phyloP scores from a whole-genome alignment of 345 rosid genomes.

The Eucalyptus shirleyi region DNA sequence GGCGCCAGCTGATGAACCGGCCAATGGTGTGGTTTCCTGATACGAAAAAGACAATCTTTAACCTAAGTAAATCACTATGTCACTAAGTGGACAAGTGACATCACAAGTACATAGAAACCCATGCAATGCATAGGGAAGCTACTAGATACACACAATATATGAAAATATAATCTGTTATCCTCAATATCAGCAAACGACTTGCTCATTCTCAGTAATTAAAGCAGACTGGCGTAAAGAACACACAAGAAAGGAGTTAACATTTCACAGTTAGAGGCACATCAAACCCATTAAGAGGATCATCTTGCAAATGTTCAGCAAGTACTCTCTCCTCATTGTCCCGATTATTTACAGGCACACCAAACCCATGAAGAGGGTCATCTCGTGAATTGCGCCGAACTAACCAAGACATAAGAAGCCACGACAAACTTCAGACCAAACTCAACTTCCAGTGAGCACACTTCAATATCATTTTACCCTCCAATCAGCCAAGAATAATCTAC shows the following conservation, averaged over 20 bases:
- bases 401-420: not conserved
- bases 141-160: not conserved
- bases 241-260: not conserved
- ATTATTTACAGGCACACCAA: not conserved
- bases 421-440: not conserved
- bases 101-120: not conserved
- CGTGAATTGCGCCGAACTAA: not conserved
- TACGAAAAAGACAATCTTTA: not conserved
- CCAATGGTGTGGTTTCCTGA: constrained; percentile 86
- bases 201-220: not conserved
- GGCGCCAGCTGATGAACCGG: constrained; percentile 96
- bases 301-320: not conserved
- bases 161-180: not conserved
- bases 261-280: not conserved
- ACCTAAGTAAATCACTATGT: not conserved
- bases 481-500: not conserved
- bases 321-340: not conserved
- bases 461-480: not conserved
- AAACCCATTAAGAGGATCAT: not conserved
- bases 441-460: not conserved
- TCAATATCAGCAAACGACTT: not conserved
- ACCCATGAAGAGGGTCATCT: not conserved
- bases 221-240: not conserved
- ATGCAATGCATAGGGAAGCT: not conserved
- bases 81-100: not conserved